Evolutionary conservation across 1,284 basidiomycete genomes (phyloP).

Genomic region (Coniophora puteana): DNA sequence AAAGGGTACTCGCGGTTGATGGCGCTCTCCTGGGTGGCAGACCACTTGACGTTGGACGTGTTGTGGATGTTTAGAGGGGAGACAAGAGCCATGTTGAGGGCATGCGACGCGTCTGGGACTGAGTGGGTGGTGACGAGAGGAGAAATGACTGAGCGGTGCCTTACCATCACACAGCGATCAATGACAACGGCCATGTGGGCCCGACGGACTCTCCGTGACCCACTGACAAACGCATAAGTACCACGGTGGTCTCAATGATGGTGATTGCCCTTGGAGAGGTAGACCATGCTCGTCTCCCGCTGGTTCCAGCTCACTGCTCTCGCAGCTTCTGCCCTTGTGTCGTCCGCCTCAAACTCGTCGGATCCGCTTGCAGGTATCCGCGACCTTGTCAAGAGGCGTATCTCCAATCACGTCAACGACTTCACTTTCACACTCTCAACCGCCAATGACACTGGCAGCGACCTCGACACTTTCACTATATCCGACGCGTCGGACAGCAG

Average conservation of each 20-base stretch:
- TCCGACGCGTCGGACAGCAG: slow-evolving; percentile 12
- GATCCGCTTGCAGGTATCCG: slow-evolving; percentile 18
- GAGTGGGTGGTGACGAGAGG: too few relatives aligned
- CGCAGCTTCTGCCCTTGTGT: background rate
- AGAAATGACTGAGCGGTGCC: too few relatives aligned
- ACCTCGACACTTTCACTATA: slow-evolving; percentile 22
- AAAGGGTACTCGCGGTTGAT: slow-evolving; percentile 48
- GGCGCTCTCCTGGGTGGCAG: slow-evolving; percentile 44
- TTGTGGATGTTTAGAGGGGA: slow-evolving; percentile 17
- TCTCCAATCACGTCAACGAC: slow-evolving; percentile 19
- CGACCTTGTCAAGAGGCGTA: slow-evolving; percentile 19
- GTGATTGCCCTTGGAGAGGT: too few relatives aligned
- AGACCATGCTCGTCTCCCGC: too few relatives aligned
- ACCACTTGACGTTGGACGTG: slow-evolving; percentile 34
- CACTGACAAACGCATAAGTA: too few relatives aligned
- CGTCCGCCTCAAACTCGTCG: background rate
- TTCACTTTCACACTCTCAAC: slow-evolving; percentile 17
- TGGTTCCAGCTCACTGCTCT: background rate
- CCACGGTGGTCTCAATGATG: too few relatives aligned
- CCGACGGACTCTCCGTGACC: too few relatives aligned
- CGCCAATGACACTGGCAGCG: background rate
- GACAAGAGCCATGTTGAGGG: slow-evolving; percentile 17
- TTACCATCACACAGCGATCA: too few relatives aligned
- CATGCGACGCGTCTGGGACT: too few relatives aligned
- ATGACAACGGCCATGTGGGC: too few relatives aligned